Base-by-base conservation (phyloP, 2,329 filamentous ascomycete species). In the Lojkania enalia region DNA sequence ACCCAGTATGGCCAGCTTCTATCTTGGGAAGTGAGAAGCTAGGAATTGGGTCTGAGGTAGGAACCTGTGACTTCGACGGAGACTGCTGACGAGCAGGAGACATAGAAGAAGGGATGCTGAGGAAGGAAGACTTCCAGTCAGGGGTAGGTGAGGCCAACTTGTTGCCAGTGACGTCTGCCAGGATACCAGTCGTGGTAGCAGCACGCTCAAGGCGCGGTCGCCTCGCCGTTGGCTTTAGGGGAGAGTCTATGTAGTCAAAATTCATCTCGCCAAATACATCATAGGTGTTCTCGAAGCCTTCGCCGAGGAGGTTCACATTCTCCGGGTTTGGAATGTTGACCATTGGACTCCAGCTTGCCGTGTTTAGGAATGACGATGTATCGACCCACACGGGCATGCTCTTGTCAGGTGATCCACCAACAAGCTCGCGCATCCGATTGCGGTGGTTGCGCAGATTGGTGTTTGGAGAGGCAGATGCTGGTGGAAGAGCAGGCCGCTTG, bases 391-490 rank as follows among this genome's bases (percentile, higher is more conserved):
- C 73, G 50, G 74, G 76, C 32, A 78, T 61, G 35, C 64, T 78
- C 56, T 83, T 82, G 40, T 82, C 78, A 3, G 90, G 90, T 4
- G 89, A 94, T 44, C 89, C 88, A 33, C 65, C 66, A 18, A 95
- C 82, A 76, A 96, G 83, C 55, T 88, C 81, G 48, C 81, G 80
- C 51, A 97, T 89, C 54, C 84, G 86, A 61, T 92, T 85, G 42
- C 92, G 87, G 65, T 97, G 94, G 55, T 94, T 84, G 46, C 86
- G 85, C 15, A 97, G 79, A 63, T 95, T 96, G 7, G 92, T 96
- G 64, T 94, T 95, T 2, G 94, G 92, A 12, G 92, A 97, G 14
- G 89, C 86, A 0, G 92, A 96, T 42, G 88, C 78, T 3, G 82
- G 88, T 20, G 82, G 80, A 44, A 80, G 77, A 13, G 74, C 72